Base-by-base conservation (phyloP, 305 asterid genomes). In the Rubia balearica region DNA sequence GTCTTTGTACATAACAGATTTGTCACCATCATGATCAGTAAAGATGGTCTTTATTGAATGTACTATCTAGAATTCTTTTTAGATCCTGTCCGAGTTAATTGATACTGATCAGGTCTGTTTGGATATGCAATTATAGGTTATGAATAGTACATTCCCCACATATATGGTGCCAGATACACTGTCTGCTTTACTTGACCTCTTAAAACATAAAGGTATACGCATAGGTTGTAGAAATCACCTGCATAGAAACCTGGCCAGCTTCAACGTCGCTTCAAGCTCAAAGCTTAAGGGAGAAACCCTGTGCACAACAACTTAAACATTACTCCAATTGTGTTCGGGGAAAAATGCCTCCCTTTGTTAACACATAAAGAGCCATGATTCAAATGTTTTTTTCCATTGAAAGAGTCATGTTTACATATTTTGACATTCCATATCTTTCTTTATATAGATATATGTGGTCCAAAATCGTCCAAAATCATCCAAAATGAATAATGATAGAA, bases 211-310 rank as follows among this genome's bases (percentile, higher is more conserved):
- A 65, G 7, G 43, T 45, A 64, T 21, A 36, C 7, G 5, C 33
- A 17, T n/a, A 38, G 30, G 49, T 16, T 55, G 68, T 19, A 65
- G 42, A 53, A 17, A 30, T 73, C 49, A 94, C 98, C 98, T 91
- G 97, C 98, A 94, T 60, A 94, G 95, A 79, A 82, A 91, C 79
- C 98, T 87, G 74, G 97, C 98, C 85, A 94, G 78, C 86, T 94
- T 94, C 79, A 94, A 77, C 48, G 96, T 89, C 75, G 98, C 97
- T 79, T 94, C 98, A 48, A 94, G 98, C 87, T 91, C 98, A 77
- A 94, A 94, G 83, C 97, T 94, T 74, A 94, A 77, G 73, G 98
- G 98, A 65, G 98, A 94, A 79, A 94, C 97, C 88, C 98, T 94
- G 87, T 78, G 74, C 73, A 79, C 43, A 73, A 33, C 65, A 71